phyloP scores from a whole-genome alignment of 768 basidiomycete species.

The Termitomyces sp. region DNA sequence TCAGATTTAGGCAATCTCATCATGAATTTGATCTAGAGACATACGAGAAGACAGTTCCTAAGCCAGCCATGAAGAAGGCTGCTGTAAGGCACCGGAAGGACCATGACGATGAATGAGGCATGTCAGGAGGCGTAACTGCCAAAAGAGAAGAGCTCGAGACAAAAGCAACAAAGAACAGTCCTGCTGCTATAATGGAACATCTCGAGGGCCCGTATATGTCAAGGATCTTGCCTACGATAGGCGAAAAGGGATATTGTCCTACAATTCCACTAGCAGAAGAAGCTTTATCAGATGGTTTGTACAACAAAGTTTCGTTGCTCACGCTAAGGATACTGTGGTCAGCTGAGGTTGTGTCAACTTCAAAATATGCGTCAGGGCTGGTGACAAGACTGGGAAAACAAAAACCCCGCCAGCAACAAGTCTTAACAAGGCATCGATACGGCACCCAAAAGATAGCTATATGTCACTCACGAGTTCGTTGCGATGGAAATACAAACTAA shows the following conservation, averaged over 20 bases:
- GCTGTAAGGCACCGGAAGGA: conserved; percentile 51
- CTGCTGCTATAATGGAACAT: conserved; percentile 60
- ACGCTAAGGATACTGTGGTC: conserved; percentile 77
- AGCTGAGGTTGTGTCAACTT: conserved; percentile 74
- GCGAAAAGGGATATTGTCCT: conserved; percentile 76
- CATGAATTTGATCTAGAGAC: conserved; percentile 20
- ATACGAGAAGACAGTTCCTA: conserved; percentile 73
- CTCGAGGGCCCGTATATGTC: conserved; percentile 65
- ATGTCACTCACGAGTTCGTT: conserved; percentile 54
- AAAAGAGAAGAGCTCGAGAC: conserved; percentile 60
- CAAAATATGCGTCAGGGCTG: conserved; percentile 51
- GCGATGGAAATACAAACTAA: conserved; percentile 50
- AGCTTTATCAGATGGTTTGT: background rate
- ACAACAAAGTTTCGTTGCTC: conserved; percentile 21
- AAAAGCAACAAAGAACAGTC: conserved; percentile 59
- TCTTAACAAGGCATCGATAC: conserved; percentile 29
- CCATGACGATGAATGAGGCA: conserved; percentile 31
- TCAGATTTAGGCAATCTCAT: background rate
- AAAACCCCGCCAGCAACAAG: conserved; percentile 77
- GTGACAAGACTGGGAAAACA: conserved; percentile 73
- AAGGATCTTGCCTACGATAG: conserved; percentile 62
- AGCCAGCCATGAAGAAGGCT: conserved; percentile 59
- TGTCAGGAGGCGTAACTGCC: conserved; percentile 36
- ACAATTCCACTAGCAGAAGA: conserved; percentile 60
- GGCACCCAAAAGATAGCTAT: background rate